A percentile compares a stretch with the other conserved stretches of the same genome.
Conservation (phyloP, 805 yeast species). For the Pichia paraexigua region DNA sequence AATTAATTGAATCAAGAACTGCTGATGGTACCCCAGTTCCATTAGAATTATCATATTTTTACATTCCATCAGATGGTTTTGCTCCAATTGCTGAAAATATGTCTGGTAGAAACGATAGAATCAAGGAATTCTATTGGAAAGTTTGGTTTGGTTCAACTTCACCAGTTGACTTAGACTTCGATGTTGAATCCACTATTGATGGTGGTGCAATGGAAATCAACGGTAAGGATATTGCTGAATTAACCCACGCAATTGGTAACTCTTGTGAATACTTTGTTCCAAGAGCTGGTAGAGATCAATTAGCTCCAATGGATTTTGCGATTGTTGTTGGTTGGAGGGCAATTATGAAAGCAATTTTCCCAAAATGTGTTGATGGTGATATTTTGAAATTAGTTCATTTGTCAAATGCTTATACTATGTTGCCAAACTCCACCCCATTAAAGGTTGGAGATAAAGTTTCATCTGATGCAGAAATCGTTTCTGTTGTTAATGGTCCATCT, state of each 20-base stretch:
- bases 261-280: constrained; percentile 92
- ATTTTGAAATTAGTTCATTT: constrained; percentile 87
- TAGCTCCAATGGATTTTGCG: constrained; percentile 99
- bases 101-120: constrained; percentile 85
- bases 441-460: constrained; percentile 80
- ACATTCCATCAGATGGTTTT: constrained; percentile 81
- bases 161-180: constrained; percentile 61
- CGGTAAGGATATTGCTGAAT: constrained; percentile 74
- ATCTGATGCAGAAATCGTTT: constrained; percentile 74
- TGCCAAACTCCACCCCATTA: constrained; percentile 85
- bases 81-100: constrained; percentile 90
- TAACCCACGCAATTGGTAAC: constrained; percentile 96
- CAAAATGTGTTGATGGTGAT: constrained; percentile 93
- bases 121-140: constrained; percentile 95
- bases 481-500: constrained; percentile 83
- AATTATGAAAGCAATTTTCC: constrained; percentile 97
- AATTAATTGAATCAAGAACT: constrained; percentile 82
- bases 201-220: constrained; percentile 66
- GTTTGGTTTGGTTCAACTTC: constrained; percentile 75
- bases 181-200: constrained; percentile 60
- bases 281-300: constrained; percentile 72
- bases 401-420: constrained; percentile 89
- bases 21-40: constrained; percentile 67
- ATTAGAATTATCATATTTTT: constrained; percentile 69
- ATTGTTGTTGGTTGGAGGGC: constrained; percentile 98